Base-by-base conservation (phyloP, 2,329 filamentous ascomycete species). In the Harringtonia aguacate region DNA sequence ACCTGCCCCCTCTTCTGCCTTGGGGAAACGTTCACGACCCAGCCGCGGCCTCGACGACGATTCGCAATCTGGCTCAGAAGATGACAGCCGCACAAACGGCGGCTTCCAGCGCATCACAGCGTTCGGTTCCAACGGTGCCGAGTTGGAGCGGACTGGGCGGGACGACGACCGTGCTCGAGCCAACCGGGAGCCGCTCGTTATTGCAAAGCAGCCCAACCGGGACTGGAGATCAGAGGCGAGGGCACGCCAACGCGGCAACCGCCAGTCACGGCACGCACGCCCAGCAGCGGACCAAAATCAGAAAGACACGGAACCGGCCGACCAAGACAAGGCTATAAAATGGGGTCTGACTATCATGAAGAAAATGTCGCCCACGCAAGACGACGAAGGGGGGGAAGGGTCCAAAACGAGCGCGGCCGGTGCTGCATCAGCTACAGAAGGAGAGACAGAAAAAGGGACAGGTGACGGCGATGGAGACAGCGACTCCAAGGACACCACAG, bases 1-100 rank as follows among this genome's bases (percentile, higher is more conserved):
- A 15, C 52, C 59, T 9, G 56, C 60, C 15, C 66, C 66, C 4
- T 56, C 67, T 0, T 69, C 69, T 4, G 53, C 61, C 4, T 57
- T 75, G 14, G 72, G 72, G 47, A 75, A 75, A 53, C 67, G 70
- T 17, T 57, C 63, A 36, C 64, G 70, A 47, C 52, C 62, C 28
- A 62, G 63, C 47, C 43, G 41, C 20, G 65, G 65, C 18, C 58
- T 70, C 13, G 60, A 61, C 39, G 59, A 61, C 46, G 62, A 61
- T 48, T 62, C 61, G 47, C 68, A 62, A 47, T 69, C 64, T 39
- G 69, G 68, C 21, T 48, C 48, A 4, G 53, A 49, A 4, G 58
- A 57, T 28, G 57, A 59, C 15, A 47, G 50, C 7, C 45, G 47
- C 10, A 34, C 22, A 6, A 39, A 46, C 17, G 53, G 53, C 18